Evolutionary conservation across 2,329 filamentous ascomycete species (phyloP).

Genomic region (Clonostachys byssicola): DNA sequence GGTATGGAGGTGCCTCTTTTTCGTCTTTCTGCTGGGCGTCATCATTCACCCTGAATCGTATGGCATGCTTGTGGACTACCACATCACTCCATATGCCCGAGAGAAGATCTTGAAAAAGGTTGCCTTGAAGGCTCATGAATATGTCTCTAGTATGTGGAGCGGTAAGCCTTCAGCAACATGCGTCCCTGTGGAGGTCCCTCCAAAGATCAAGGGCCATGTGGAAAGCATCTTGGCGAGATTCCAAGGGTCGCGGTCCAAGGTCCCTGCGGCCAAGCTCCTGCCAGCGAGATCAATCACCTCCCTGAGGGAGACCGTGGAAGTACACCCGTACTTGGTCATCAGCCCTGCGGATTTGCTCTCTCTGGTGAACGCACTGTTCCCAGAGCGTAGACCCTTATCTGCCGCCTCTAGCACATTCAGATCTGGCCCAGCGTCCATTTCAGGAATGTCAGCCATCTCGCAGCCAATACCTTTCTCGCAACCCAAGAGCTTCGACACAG

Average conservation of each 20-base stretch:
- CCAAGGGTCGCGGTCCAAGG: conserved; percentile 43
- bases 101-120: conserved; percentile 79
- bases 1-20: conserved; percentile 89
- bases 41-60: conserved; percentile 85
- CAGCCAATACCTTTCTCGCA: conserved; percentile 61
- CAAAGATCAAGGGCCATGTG: conserved; percentile 63
- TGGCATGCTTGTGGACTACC: conserved; percentile 79
- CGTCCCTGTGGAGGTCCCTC: conserved; percentile 42
- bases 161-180: conserved; percentile 55
- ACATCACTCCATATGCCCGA: conserved; percentile 86
- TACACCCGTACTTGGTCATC: conserved; percentile 75
- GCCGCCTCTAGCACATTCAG: conserved; percentile 56
- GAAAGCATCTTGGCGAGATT: conserved; percentile 68
- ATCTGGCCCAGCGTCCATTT: conserved; percentile 65
- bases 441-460: conserved; percentile 63
- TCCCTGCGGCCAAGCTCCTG: conserved; percentile 53
- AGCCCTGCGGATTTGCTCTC: conserved; percentile 77
- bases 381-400: conserved; percentile 64
- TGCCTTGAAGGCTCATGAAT: conserved; percentile 72
- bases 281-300: conserved; percentile 70
- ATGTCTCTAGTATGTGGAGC: conserved; percentile 76
- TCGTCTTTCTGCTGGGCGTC: conserved; percentile 77
- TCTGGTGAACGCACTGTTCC: conserved; percentile 79
- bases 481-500: conserved; percentile 57
- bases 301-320: conserved; percentile 70